phyloP scores from a whole-genome alignment of 2,329 filamentous ascomycete species.

The Trichophyton equinum region DNA sequence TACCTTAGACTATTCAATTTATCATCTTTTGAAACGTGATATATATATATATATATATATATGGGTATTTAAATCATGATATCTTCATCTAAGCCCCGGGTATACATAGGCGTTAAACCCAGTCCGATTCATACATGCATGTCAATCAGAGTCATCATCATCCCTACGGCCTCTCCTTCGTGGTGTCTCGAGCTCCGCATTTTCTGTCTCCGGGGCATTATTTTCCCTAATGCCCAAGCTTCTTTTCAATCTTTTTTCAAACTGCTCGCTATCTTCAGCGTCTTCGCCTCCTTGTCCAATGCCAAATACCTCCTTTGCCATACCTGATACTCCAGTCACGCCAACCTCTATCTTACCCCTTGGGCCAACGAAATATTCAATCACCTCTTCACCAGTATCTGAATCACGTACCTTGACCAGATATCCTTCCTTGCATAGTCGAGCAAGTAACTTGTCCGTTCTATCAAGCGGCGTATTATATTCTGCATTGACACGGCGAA shows the following conservation, averaged over 20 bases:
- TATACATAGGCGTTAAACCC: neutral
- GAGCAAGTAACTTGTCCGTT: slow-evolving; percentile 61
- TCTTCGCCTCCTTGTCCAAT: slow-evolving; percentile 13
- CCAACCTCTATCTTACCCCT: slow-evolving; percentile 78
- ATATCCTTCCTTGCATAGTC: slow-evolving; percentile 72
- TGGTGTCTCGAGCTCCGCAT: neutral
- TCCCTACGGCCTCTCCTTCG: neutral
- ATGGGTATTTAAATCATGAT: neutral
- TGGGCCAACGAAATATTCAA: slow-evolving; percentile 75
- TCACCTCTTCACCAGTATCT: slow-evolving; percentile 56
- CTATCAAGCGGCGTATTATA: slow-evolving; percentile 61
- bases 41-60: neutral
- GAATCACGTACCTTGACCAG: slow-evolving; percentile 60
- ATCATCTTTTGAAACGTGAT: neutral
- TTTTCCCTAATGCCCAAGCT: slow-evolving; percentile 45
- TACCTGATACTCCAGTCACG: slow-evolving; percentile 56
- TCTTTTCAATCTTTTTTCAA: slow-evolving; percentile 48
- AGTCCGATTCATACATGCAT: neutral
- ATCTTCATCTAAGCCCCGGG: neutral
- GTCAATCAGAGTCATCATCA: slow-evolving; percentile 6
- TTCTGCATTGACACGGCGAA: slow-evolving; percentile 63
- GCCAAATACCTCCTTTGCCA: slow-evolving; percentile 50
- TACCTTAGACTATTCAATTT: neutral
- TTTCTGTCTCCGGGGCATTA: neutral
- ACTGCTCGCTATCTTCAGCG: slow-evolving; percentile 31